Conservation (phyloP, 2,329 filamentous ascomycete genomes). For the Fusarium sp. region DNA sequence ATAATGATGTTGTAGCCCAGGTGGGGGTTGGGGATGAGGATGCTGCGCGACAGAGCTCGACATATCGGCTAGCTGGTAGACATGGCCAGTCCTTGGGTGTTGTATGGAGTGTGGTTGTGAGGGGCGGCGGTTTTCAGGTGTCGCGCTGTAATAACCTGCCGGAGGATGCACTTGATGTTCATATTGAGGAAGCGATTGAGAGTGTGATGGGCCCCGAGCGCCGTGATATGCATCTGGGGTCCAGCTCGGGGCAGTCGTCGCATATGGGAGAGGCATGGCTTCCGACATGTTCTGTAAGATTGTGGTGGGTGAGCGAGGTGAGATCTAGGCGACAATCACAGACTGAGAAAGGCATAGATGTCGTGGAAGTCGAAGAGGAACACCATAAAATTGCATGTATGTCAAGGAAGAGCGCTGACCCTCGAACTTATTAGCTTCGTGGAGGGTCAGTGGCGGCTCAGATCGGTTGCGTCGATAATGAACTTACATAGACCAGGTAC, state of each 20-base stretch:
- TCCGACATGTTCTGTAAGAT: constrained; percentile 44
- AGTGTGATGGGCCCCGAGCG: constrained; percentile 36
- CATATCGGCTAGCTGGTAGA: constrained; percentile 29
- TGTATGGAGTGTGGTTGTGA: constrained; percentile 26
- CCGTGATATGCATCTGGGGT: constrained; percentile 33
- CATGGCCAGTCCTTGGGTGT: constrained; percentile 11
- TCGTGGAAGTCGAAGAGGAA: constrained; percentile 15
- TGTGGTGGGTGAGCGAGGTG: constrained; percentile 28
- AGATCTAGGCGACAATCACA: constrained; percentile 30
- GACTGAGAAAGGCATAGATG: constrained; percentile 40
- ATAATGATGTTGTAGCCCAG: constrained; percentile 21
- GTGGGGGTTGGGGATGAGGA: constrained; percentile 29
- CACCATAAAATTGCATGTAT: constrained; percentile 25
- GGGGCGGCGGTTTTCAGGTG: constrained; percentile 22
- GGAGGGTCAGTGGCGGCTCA: constrained; percentile 33
- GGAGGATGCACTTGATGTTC: constrained; percentile 44
- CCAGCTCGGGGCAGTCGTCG: constrained; percentile 34
- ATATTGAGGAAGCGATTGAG: constrained; percentile 46
- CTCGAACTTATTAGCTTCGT: constrained; percentile 29
- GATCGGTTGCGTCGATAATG: constrained; percentile 42
- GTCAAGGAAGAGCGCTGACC: constrained; percentile 25
- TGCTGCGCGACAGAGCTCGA: constrained; percentile 26
- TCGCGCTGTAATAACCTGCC: constrained; percentile 35
- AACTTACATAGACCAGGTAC: constrained; percentile 42
- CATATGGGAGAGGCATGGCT: constrained; percentile 42